Conservation (phyloP, 2,329 filamentous ascomycete species). For the Pseudodiploospora longispora region DNA sequence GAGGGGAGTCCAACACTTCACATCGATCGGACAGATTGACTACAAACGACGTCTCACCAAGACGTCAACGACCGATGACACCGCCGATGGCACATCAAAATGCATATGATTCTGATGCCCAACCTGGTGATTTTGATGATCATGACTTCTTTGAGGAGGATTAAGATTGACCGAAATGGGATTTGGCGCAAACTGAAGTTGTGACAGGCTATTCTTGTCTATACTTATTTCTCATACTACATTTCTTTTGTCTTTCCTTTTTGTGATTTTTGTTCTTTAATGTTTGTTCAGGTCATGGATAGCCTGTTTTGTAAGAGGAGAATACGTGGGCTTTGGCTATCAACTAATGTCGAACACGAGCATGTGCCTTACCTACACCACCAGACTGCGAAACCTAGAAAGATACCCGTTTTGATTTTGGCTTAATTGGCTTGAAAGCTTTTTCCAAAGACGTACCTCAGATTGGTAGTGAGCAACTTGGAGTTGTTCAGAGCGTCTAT, state of each 20-base stretch:
- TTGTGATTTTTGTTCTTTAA: neutral
- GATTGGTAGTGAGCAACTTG: too few relatives aligned
- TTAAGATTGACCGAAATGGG: constrained; percentile 13
- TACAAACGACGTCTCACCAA: constrained; percentile 34
- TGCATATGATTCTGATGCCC: constrained; percentile 54
- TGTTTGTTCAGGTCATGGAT: neutral
- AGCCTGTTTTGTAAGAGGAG: too few relatives aligned
- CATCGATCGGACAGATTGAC: constrained; percentile 33
- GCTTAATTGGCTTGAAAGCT: constrained; percentile 14
- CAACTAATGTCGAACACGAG: neutral
- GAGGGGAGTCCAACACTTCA: constrained; percentile 24
- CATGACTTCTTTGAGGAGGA: constrained; percentile 49
- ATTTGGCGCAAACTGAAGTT: too few relatives aligned
- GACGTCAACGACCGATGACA: constrained; percentile 40
- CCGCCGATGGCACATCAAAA: constrained; percentile 53
- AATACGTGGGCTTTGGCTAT: too few relatives aligned
- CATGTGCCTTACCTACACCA: neutral
- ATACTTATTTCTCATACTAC: too few relatives aligned
- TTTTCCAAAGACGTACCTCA: too few relatives aligned
- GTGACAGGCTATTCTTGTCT: too few relatives aligned
- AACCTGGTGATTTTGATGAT: constrained; percentile 51
- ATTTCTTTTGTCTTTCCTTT: constrained; percentile 2
- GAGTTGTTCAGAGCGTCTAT: too few relatives aligned
- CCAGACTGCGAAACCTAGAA: constrained; percentile 28
- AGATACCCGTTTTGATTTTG: constrained; percentile 32